These are phyloP conservation scores for Cutaneotrichosporon mucoides DNA, from an alignment of 1,284 basidiomycete species.

Conservation along the genomic window DNA sequence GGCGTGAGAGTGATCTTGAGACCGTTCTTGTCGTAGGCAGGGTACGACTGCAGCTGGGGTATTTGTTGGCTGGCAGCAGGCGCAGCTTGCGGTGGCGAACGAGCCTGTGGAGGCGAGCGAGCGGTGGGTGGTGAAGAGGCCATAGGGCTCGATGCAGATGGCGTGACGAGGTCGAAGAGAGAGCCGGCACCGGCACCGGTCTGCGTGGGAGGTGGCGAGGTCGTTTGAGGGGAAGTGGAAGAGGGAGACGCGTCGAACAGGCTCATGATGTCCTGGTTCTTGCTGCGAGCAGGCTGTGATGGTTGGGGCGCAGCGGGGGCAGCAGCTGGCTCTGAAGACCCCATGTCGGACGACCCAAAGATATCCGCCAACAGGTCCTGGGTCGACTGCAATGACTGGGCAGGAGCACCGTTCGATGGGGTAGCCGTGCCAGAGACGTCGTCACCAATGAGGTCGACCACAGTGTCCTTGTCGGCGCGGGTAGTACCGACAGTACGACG, in stretches of 20 bases:
- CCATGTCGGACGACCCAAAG: conserved; percentile 61
- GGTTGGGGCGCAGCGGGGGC: conserved; percentile 52
- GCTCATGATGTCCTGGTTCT: conserved; percentile 76
- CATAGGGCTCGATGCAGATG: conserved; percentile 5
- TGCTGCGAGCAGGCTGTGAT: conserved; percentile 54
- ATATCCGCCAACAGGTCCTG: conserved; percentile 91
- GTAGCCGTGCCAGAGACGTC: conserved; percentile 55
- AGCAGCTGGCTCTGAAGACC: conserved; percentile 46
- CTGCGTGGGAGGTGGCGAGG: conserved; percentile 13
- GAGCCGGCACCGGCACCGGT: conserved; percentile 38
- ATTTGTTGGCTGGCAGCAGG: conserved; percentile 27
- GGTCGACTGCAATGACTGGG: conserved; percentile 60
- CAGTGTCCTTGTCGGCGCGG: conserved; percentile 64
- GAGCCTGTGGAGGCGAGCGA: conserved; percentile 18
- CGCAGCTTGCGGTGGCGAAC: conserved; percentile 29
- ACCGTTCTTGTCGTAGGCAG: conserved; percentile 86
- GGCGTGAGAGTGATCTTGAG: conserved; percentile 87
- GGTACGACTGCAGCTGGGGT: conserved; percentile 65
- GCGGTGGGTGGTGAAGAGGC: conserved; percentile 9
- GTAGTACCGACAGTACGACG: conserved; percentile 90
- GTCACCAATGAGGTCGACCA: conserved; percentile 70
- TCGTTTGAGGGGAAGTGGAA: conserved; percentile 8
- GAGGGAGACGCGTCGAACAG: conserved; percentile 63
- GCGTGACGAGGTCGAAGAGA: conserved; percentile 40
- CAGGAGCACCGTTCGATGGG: conserved; percentile 19